A percentile compares a stretch with the other conserved stretches of the same genome.
Evolutionary conservation across 1,284 basidiomycete species (phyloP).

Genomic region (Boletus sp.): DNA sequence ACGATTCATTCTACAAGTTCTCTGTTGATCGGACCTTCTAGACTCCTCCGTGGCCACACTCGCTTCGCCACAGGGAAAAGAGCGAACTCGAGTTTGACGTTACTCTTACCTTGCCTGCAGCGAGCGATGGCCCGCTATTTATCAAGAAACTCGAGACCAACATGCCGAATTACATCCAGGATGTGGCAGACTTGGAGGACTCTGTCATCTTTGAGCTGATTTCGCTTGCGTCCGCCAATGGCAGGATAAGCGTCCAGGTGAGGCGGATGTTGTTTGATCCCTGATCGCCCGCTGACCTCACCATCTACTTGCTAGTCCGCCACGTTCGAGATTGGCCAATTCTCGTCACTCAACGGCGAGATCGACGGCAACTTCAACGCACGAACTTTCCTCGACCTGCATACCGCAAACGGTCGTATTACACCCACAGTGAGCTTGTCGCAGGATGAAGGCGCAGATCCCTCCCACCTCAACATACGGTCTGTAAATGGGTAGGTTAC

Average conservation of each 20-base stretch:
- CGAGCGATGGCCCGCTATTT: slow-evolving; percentile 23
- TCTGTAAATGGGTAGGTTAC: slow-evolving; percentile 46
- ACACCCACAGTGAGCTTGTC: slow-evolving; percentile 39
- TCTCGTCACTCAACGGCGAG: slow-evolving; percentile 41
- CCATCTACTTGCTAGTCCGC: slow-evolving; percentile 39
- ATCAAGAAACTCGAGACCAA: slow-evolving; percentile 42
- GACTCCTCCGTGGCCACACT: slow-evolving; percentile 8
- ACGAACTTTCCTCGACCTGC: slow-evolving; percentile 40
- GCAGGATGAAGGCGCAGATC: slow-evolving; percentile 33
- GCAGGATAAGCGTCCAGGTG: slow-evolving; percentile 39
- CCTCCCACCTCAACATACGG: slow-evolving; percentile 33
- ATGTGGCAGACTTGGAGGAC: slow-evolving; percentile 36
- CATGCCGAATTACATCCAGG: slow-evolving; percentile 40
- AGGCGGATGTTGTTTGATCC: neutral
- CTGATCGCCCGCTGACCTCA: slow-evolving; percentile 6
- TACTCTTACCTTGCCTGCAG: slow-evolving; percentile 40
- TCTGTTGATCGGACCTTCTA: slow-evolving; percentile 1
- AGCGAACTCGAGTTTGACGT: slow-evolving; percentile 37
- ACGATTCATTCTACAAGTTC: neutral
- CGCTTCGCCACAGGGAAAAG: slow-evolving; percentile 4
- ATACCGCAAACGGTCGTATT: slow-evolving; percentile 45
- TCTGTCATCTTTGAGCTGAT: slow-evolving; percentile 41
- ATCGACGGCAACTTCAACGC: slow-evolving; percentile 49
- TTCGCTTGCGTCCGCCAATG: slow-evolving; percentile 34
- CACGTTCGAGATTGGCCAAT: slow-evolving; percentile 31